Base-by-base conservation (phyloP, 805 yeast genomes). In the Yarrowia sp. region DNA sequence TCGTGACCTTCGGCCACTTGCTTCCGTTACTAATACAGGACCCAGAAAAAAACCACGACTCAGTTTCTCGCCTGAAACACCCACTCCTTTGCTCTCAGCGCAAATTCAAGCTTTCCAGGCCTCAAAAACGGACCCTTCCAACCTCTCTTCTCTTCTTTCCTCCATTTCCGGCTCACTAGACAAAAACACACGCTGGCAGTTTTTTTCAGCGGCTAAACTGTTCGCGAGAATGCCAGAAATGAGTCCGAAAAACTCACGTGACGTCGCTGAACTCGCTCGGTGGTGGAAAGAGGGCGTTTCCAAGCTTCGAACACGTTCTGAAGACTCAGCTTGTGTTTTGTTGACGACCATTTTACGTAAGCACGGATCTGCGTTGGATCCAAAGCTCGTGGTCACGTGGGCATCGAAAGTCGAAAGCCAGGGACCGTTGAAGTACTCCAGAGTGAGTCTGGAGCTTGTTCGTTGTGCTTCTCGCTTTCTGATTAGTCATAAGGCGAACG, bases 131-230 rank as follows among this genome's bases (percentile, higher is more conserved):
- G 42, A 51, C 16, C 19, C 39, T 8, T 21, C 10, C 4, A 24
- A 21, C 1, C 42, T 51, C 2, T 22, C 9, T 4, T 14, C 32
- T 2, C 24, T 51, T 7, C 24, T 51, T 1, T 4, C 16, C 3
- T 33, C 41, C 10, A 16, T 35, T 4, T 33, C 42, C 1, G 58
- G 58, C 12, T 51, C 58, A 16, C 18, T 35, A 12, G 58, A 35
- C 18, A 51, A 35, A 51, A 33, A 22, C n/a, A 51, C 58, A 1
- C 27, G 58, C 7, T 51, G 58, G 58, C 21, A 35, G 24, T 51
- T 31, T 24, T 51, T 33, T 24, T 16, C 58, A 16, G 58, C 58
- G 6, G 42, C 42, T 9, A 14, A 47, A 21, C 2, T 22, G 9
- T 21, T 47, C 13, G n/a, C 21, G 10, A 29, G 32, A 10, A 47